Evolutionary conservation across 495 filamentous ascomycete species (phyloP).

Genomic region (Evernia prunastri): DNA sequence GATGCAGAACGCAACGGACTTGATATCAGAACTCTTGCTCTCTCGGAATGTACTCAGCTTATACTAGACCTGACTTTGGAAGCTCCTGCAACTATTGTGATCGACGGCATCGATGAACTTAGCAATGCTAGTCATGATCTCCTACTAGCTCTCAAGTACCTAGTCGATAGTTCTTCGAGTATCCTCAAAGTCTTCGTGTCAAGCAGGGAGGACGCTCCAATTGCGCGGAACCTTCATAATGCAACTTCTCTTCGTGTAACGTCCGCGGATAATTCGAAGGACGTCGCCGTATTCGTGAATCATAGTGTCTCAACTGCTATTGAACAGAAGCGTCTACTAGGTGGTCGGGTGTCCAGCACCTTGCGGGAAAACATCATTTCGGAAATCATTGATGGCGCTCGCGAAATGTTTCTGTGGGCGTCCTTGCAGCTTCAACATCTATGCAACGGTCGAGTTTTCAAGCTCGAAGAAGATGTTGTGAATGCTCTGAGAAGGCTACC

Average conservation of each 20-base stretch:
- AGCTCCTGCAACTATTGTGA: slow-evolving; percentile 4
- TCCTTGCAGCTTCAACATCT: slow-evolving; percentile 3
- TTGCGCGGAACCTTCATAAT: neutral
- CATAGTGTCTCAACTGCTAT: neutral
- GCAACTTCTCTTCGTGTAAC: slow-evolving; percentile 3
- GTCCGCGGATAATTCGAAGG: slow-evolving; percentile 2
- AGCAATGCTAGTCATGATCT: slow-evolving; percentile 3
- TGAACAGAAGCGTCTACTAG: slow-evolving; percentile 5
- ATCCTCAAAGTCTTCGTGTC: slow-evolving; percentile 4
- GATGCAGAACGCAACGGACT: slow-evolving; percentile 5
- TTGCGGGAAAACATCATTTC: slow-evolving; percentile 4
- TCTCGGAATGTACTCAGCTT: slow-evolving; percentile 7
- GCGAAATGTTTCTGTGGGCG: slow-evolving; percentile 9
- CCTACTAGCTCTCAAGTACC: neutral
- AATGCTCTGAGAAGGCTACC: slow-evolving; percentile 4
- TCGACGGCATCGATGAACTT: slow-evolving; percentile 8
- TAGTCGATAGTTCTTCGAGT: neutral
- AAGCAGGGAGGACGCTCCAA: slow-evolving; percentile 4
- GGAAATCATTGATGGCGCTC: slow-evolving; percentile 3
- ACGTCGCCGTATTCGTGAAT: slow-evolving; percentile 4
- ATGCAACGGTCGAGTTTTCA: slow-evolving; percentile 5
- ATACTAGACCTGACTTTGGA: slow-evolving; percentile 5
- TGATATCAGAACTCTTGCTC: slow-evolving; percentile 1
- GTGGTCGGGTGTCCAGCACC: slow-evolving; percentile 1
- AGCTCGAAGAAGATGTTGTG: slow-evolving; percentile 4